Base-by-base conservation (phyloP, 768 basidiomycete genomes). In the Hygrophoropsis aurantiaca region DNA sequence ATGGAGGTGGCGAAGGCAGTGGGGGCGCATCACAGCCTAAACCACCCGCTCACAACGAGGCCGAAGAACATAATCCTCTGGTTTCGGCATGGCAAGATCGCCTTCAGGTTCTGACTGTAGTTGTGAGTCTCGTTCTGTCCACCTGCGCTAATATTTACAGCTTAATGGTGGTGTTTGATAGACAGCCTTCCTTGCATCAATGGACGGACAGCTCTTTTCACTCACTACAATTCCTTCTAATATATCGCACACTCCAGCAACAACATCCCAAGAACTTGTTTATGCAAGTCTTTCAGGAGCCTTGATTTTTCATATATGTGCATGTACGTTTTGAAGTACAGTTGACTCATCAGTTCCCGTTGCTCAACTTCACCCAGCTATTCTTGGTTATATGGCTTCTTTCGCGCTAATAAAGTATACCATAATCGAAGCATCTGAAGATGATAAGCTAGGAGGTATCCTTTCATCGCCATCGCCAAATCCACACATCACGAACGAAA, bases 271-370 rank as follows among this genome's bases (percentile, higher is more conserved):
- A 27, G 54, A 66, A 20, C 23, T 66, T 13, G 43, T 68, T 19
- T 64, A 66, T 49, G 26, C 56, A 11, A 61, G 59, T 43, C 59
- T 66, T 38, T 35, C 61, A 5, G 66, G 66, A 4, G 64, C 66
- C 19, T 42, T 66, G 34, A 40, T 67, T 26, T 61, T 66, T 39
- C 64, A 67, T 21, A 40, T 68, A 8, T 64, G 54, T 51, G 57
- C 64, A 42, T 5, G 64, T 64, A 33, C 19, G 64, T 55, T n/a
- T n/a, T n/a, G n/a, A n/a, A n/a, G n/a, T 13, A 26, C 20, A 11
- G 15, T 19, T 44, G 3, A 4, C 23, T 42, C 20, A 5, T 25
- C 15, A 32, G n/a, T 18, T 49, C 45, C 20, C 26, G 5, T 24
- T 3, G 7, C 36, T 36, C 42, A 34, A 34, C 26, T n/a, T 10